These are phyloP conservation scores for Mycena polygramma DNA, from an alignment of 768 basidiomycete species.

Conservation along the genomic window DNA sequence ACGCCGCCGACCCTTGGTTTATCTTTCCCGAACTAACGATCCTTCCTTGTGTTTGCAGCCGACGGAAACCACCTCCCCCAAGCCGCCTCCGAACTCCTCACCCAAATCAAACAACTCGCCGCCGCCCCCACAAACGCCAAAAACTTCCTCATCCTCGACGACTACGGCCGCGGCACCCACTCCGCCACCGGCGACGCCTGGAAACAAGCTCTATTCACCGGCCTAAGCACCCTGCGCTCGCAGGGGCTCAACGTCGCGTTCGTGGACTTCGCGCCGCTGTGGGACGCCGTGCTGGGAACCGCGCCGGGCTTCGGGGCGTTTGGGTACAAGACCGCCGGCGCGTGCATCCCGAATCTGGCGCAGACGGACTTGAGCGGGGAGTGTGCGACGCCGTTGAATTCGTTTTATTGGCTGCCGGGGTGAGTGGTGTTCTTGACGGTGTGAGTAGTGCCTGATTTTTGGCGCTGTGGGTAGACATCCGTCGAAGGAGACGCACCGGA, in stretches of 20 bases:
- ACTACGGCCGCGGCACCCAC: slow-evolving; percentile 61
- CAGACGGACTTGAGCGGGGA: slow-evolving; percentile 46
- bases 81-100: slow-evolving; percentile 58
- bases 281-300: slow-evolving; percentile 60
- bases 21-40: not conserved
- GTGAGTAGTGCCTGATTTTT: not conserved
- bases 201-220: slow-evolving; percentile 60
- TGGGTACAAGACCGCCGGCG: slow-evolving; percentile 58
- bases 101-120: slow-evolving; percentile 60
- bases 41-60: slow-evolving; percentile 41
- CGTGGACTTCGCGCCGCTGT: slow-evolving; percentile 62
- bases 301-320: slow-evolving; percentile 62
- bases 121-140: slow-evolving; percentile 65
- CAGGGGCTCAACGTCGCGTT: slow-evolving; percentile 57
- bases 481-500: slow-evolving; percentile 60
- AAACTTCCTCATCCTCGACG: slow-evolving; percentile 64
- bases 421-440: slow-evolving; percentile 41
- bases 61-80: slow-evolving; percentile 62
- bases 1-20: slow-evolving; percentile 46
- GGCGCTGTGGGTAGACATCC: slow-evolving; percentile 56
- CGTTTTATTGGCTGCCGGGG: slow-evolving; percentile 67
- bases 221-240: slow-evolving; percentile 52
- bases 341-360: slow-evolving; percentile 46
- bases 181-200: slow-evolving; percentile 59
- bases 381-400: slow-evolving; percentile 60